Evolutionary conservation across 306 rosid species (phyloP), one percentile per base, ranked within the genome.

Genomic region (Prinsepia uniflora): DNA sequence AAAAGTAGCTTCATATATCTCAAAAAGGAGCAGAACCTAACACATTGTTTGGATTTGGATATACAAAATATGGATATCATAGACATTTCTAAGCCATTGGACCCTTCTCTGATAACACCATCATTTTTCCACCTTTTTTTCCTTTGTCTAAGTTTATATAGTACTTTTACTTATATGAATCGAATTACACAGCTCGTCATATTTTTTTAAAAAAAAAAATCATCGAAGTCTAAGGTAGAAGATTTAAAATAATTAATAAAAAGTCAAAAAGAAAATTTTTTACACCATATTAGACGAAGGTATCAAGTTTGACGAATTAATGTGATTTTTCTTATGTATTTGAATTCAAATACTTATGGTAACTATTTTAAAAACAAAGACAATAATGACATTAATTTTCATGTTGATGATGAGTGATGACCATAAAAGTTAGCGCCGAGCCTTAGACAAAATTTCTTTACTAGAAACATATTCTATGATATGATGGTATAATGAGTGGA

Each of bases 371-470:
- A 14, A 3, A 40, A 15, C n/a, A 65, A 68, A 15, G 1, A 1
- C 42, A 53, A n/a, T 7, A 62, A 47, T 43, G 2, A 24, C 30
- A 41, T 58, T 50, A n/a, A 14, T 24, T 30, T 19, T 48, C 54
- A 18, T 17, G 39, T 5, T 17, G 8, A 67, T 52, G 15, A 65
- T 74, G 52, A 48, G 49, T 52, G 17, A 65, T 74, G 52, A 48
- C 58, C 62, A 56, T 13, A 12, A 34, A 75, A 73, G 44, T 43
- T 69, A 30, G 80, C 49, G 58, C 75, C 68, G 15, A 70, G 72
- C 24, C 42, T 18, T 24, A 20, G 18, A 20, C 65, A 57, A 76
- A 80, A 77, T 46, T 74, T 74, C 49, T 61, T 17, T 4, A 63
- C 22, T 13, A 42, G 34, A 67, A 45, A 15, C 71, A 67, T 48